These are phyloP conservation scores for Lodderomyces margitis DNA, from an alignment of 1,139 yeast species.

Conservation along the genomic window DNA sequence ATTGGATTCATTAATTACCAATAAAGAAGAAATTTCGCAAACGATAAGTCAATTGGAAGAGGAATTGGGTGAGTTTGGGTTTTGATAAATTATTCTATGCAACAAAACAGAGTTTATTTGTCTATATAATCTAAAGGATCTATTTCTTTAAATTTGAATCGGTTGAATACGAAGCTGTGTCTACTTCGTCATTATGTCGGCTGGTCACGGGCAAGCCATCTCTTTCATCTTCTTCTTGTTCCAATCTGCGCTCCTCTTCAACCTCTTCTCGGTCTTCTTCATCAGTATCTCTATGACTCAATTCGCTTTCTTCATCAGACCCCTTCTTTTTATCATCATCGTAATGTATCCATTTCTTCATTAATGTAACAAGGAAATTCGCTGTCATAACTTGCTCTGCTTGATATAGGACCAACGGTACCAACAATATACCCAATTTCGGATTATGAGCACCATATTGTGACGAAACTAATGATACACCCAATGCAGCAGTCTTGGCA, in stretches of 20 bases:
- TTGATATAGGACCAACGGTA: slow-evolving; percentile 81
- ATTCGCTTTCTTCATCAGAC: slow-evolving; percentile 15
- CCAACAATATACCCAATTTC: slow-evolving; percentile 67
- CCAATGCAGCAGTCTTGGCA: slow-evolving; percentile 89
- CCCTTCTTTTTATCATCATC: slow-evolving; percentile 23
- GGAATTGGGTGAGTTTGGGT: slow-evolving; percentile 66
- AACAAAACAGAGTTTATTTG: no score
- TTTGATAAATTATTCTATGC: slow-evolving; percentile 19
- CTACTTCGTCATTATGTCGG: slow-evolving; percentile 1
- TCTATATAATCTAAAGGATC: neutral
- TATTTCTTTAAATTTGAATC: slow-evolving; percentile 3
- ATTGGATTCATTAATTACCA: slow-evolving; percentile 56
- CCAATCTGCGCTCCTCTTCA: slow-evolving; percentile 1
- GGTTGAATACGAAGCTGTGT: slow-evolving; percentile 2
- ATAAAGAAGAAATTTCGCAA: slow-evolving; percentile 53
- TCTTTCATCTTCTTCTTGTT: slow-evolving; percentile 3
- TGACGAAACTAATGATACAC: slow-evolving; percentile 75
- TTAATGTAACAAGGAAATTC: slow-evolving; percentile 60
- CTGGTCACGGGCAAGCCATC: neutral
- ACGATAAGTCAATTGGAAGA: slow-evolving; percentile 52
- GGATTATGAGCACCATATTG: slow-evolving; percentile 69
- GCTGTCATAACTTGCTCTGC: slow-evolving; percentile 84
- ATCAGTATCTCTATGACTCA: slow-evolving; percentile 2
- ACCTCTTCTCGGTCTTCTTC: slow-evolving; percentile 5
- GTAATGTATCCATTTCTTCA: slow-evolving; percentile 63